These are phyloP conservation scores for Termitomyces sp. DNA, from an alignment of 768 basidiomycete genomes.

Conservation along the genomic window DNA sequence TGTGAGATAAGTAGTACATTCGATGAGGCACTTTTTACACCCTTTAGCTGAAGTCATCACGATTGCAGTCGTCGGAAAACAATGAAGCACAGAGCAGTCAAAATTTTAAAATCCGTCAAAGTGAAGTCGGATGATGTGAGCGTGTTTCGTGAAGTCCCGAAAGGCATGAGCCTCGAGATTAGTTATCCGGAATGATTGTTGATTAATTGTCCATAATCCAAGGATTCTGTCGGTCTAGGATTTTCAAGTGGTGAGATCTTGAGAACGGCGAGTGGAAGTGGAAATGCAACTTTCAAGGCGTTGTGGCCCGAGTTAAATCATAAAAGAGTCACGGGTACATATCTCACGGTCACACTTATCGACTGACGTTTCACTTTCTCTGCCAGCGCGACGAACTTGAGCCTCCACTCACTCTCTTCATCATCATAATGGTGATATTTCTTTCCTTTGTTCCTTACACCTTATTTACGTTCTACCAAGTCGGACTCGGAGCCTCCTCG, in stretches of 20 bases:
- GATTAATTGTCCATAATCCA: too few species aligned
- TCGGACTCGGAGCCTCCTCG: constrained; percentile 78
- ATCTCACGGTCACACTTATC: constrained; percentile 21
- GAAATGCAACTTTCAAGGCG: too few species aligned
- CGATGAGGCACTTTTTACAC: not conserved
- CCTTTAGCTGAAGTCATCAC: not conserved
- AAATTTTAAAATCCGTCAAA: not conserved
- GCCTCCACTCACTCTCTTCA: constrained; percentile 15
- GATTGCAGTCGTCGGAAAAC: not conserved
- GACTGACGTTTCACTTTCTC: constrained; percentile 24
- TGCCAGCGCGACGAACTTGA: constrained; percentile 18
- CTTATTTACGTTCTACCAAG: constrained; percentile 32
- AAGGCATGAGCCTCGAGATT: not conserved
- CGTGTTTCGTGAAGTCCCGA: not conserved
- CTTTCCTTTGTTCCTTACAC: not conserved
- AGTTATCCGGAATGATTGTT: not conserved
- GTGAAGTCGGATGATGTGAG: not conserved
- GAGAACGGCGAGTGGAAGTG: too few species aligned
- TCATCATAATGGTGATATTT: constrained; percentile 34
- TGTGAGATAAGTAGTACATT: not conserved
- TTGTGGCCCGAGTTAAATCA: too few species aligned
- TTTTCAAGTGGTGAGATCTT: not conserved
- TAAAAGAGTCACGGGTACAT: not conserved
- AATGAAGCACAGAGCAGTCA: not conserved
- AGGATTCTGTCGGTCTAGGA: not conserved